Conservation (phyloP, 129 eudicot species). For the Heracleum sosnowskyi region DNA sequence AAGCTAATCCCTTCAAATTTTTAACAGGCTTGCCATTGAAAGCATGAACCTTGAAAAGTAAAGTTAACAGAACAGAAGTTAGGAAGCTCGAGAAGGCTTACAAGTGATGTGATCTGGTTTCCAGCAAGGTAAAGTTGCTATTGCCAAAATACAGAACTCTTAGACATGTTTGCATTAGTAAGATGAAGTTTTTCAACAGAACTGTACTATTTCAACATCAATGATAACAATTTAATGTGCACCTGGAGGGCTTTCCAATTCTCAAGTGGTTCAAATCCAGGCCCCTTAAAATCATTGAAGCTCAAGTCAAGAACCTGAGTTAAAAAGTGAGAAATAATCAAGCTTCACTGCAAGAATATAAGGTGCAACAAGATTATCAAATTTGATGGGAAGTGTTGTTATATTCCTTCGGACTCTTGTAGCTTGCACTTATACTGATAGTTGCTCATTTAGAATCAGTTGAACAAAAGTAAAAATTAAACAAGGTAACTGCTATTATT, state of each 20-base stretch:
- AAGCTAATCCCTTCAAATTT: too few species aligned
- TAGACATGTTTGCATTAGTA: neutral
- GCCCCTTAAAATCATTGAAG: too few species aligned
- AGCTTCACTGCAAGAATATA: too few species aligned
- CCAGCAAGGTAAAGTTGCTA: slow-evolving; percentile 99
- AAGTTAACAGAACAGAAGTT: too few species aligned
- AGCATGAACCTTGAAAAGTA: too few species aligned
- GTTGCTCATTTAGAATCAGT: neutral
- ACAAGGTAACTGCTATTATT: neutral
- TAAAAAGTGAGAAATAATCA: too few species aligned
- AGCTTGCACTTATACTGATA: neutral
- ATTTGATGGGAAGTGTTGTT: too few species aligned
- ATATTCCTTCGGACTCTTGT: neutral
- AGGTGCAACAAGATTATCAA: too few species aligned
- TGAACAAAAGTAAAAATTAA: neutral
- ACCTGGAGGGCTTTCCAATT: slow-evolving; percentile 91
- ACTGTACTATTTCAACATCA: neutral
- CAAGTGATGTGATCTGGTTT: slow-evolving; percentile 83
- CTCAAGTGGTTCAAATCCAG: too few species aligned
- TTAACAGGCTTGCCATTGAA: too few species aligned
- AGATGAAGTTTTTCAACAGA: slow-evolving; percentile 6
- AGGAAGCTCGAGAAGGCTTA: slow-evolving; percentile 88
- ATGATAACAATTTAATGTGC: slow-evolving; percentile 4
- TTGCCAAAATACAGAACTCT: slow-evolving; percentile 18
- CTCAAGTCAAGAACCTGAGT: too few species aligned